Evolutionary conservation across 768 basidiomycete genomes (phyloP).

Genomic region (Xerocomellus intermedius): DNA sequence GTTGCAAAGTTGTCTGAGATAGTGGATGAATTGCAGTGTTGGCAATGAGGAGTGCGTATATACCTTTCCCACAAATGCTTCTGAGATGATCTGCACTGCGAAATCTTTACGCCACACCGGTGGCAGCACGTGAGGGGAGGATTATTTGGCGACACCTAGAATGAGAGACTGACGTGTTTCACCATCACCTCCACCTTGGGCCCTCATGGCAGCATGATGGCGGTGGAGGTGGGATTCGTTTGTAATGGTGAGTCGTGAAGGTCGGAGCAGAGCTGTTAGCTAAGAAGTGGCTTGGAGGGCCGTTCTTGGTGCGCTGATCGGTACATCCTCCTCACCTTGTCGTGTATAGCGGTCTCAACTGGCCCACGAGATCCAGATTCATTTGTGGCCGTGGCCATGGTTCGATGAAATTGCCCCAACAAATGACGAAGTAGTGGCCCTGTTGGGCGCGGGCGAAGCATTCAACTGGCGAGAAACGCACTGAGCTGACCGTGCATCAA

Average conservation of each 20-base stretch:
- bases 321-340: constrained; percentile 44
- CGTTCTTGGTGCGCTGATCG: constrained; percentile 24
- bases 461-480: constrained; percentile 15
- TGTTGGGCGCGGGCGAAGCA: constrained; percentile 24
- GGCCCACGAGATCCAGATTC: constrained; percentile 40
- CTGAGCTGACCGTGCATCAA: constrained; percentile 20
- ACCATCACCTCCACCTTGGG: constrained; percentile 59
- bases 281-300: constrained; percentile 33
- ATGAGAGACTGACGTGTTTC: constrained; percentile 71
- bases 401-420: constrained; percentile 16
- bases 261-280: constrained; percentile 62
- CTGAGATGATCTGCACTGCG: constrained; percentile 69
- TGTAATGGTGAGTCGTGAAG: constrained; percentile 60
- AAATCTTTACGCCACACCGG: constrained; percentile 54
- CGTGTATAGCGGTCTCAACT: constrained; percentile 57
- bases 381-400: constrained; percentile 30
- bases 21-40: constrained; percentile 12
- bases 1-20: constrained; percentile 66
- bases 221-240: constrained; percentile 87
- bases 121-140: constrained; percentile 25
- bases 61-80: constrained; percentile 74
- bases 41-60: constrained; percentile 12
- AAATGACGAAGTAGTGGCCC: constrained; percentile 22
- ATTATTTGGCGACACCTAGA: constrained; percentile 14
- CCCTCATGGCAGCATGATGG: constrained; percentile 81